Percentiles rank a stretch among this genome's conserved stretches.
Evolutionary conservation across 1,139 yeast species (phyloP).

Genomic region (Lodderomyces margitis): DNA sequence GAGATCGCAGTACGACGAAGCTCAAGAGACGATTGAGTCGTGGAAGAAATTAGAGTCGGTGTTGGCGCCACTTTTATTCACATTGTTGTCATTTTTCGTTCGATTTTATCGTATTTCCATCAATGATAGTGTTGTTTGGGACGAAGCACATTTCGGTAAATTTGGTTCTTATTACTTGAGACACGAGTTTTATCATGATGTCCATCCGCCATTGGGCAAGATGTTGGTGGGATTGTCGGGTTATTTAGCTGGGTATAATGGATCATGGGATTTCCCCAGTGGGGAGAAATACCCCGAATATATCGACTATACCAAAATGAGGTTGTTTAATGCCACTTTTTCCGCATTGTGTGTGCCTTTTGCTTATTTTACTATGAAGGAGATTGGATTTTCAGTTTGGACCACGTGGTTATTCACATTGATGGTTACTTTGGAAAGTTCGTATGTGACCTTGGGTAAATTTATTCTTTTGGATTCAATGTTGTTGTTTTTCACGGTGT

Average conservation of each 20-base stretch:
- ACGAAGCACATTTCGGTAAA: conserved; percentile 82
- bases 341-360: conserved; percentile 89
- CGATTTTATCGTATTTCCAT: conserved; percentile 53
- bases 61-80: conserved; percentile 48
- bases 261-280: conserved; percentile 91
- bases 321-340: conserved; percentile 89
- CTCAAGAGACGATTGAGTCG: conserved; percentile 32
- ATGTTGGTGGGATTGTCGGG: conserved; percentile 97
- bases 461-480: conserved; percentile 95
- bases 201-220: conserved; percentile 97
- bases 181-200: conserved; percentile 95
- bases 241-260: conserved; percentile 90
- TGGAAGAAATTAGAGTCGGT: conserved; percentile 32
- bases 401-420: conserved; percentile 87
- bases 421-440: conserved; percentile 82
- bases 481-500: conserved; percentile 86
- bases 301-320: conserved; percentile 86
- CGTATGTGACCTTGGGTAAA: conserved; percentile 86
- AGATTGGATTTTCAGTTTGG: conserved; percentile 74
- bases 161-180: conserved; percentile 91
- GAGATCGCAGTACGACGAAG: conserved; percentile 29
- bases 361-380: conserved; percentile 89
- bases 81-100: conserved; percentile 47
- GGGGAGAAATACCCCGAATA: conserved; percentile 85
- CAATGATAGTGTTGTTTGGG: conserved; percentile 59